Base-by-base conservation (phyloP, 768 basidiomycete genomes). In the Grammothele lineata region DNA sequence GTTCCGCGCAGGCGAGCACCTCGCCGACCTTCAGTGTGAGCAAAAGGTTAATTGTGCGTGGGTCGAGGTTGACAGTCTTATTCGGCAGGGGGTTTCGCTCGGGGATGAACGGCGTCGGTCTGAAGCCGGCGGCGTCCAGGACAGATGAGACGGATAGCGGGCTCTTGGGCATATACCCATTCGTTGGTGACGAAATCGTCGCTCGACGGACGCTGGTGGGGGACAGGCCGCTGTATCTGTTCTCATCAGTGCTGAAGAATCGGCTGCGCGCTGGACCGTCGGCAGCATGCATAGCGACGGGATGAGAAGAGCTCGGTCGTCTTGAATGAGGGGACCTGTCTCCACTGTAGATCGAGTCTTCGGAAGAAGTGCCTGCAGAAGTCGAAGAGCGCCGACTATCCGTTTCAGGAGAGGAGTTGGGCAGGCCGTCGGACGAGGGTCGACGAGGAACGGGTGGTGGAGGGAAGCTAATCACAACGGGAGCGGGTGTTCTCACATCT, bases 401-500 rank as follows among this genome's bases (percentile, higher is more conserved):
- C 23, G 14, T 17, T 6, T 23, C 40, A 22, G 24, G 27, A 19
- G 39, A 40, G 32, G 36, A 33, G 19, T 12, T 6, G 8, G 24
- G 4, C 4, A 26, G 30, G 26, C 17, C 25, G 4, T 30, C 19
- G 26, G 24, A 38, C 22, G 18, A 15, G 30, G 19, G 39, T 11
- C 8, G 27, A 7, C 27, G 27, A 14, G 32, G 37, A 21, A 36
- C 36, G 32, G 62, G 61, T 3, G 69, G 69, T 27, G 81, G 66
- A n/a, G 70, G 83, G 59, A 84, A 85, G 23, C 73, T 72, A 50
- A 78, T 68, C 47, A 78, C 68, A 15, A 86, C 63, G 1, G 85
- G 83, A 6, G 78, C 79, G 50, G 83, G 83, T 0, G 80, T 81
- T 4, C 81, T 77, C 19, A 85, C 75, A 63, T 83, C 86, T 84